Base-by-base conservation (phyloP, 768 basidiomycete species). In the Serendipita sp. region DNA sequence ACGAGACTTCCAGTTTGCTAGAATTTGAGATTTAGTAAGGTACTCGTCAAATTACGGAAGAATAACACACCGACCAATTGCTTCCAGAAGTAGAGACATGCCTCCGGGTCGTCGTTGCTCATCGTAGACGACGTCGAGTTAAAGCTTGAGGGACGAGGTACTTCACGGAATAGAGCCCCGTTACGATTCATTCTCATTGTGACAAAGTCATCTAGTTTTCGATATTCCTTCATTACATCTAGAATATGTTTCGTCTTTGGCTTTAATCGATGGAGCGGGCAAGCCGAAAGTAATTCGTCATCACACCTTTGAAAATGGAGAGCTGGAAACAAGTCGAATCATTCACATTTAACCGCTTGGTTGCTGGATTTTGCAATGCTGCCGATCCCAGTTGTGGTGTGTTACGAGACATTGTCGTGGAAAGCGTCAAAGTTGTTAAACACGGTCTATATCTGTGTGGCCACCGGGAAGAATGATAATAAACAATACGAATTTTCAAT, bases 141-240 rank as follows among this genome's bases (percentile, higher is more conserved):
- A 51, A 32, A 88, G 81, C 68, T 88, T 80, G 78, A 75, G n/a
- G 56, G 4, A 60, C 11, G 56, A 8, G 56, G 28, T 18, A 35
- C 23, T n/a, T 91, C 90, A 63, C 88, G 80, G 73, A 85, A 83
- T 63, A 83, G 79, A 3, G 89, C 89, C 65, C 80, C 82, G 44
- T 88, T 85, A 60, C 89, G 82, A 72, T 92, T 91, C 54, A 91
- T 73, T 38, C 90, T 79, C 85, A 89, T 88, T 45, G 79, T 81
- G 68, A 92, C 85, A 4, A 82, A 77, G 70, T 92, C 89, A 74
- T 92, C 89, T 13, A 91, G 76, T 69, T 78, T 82, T 70, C 89
- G 80, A 73, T 91, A 91, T 73, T 91, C 89, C 71, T 79, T 84
- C 73, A 92, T 77, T 70, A 91, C 82, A 66, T 89, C 90, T 92